Base-by-base conservation (phyloP, 2,329 filamentous ascomycete genomes). In the Colletotrichum incanum region DNA sequence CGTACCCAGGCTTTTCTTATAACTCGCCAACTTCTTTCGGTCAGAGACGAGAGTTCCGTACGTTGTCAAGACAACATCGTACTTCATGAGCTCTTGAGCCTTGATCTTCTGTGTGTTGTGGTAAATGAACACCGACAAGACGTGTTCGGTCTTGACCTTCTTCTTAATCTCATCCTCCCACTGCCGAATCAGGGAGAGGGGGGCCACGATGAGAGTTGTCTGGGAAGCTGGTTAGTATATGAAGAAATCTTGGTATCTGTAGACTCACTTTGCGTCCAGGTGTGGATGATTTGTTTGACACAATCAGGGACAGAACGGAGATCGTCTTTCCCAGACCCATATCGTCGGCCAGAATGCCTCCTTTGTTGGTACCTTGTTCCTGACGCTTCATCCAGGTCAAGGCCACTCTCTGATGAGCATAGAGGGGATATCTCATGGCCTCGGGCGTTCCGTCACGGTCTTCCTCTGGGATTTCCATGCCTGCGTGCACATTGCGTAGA, bases 241-340 rank as follows among this genome's bases (percentile, higher is more conserved):
- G 26, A 12, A 37, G n/a, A 28, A 11, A 23, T 31, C 52, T 43
- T 43, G 28, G 9, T 58, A 34, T 45, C 61, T 16, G 54, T 50
- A 20, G 66, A 65, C 77, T 73, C 74, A 84, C 79, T 76, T 80
- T 76, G 56, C 65, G 61, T 54, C 16, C 8, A 64, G 49, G 74
- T 72, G 92, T 86, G 0, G 84, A 80, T 0, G 93, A 90, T n/a
- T 87, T 91, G 7, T 91, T 88, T 7, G 89, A 88, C 16, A 94
- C 85, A 76, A 97, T 93, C 54, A 98, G 86, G 5, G 95, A 90
- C 28, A 98, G 85, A 6, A 93, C 92, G 73, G 96, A 94, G 31
- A 98, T 92, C 0, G 94, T 96, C 82, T 96, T 96, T 9, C 94
- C 94, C 14, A 96, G 84, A 9, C 94, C 94, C 94, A 96, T 96